Evolutionary conservation across 2,329 filamentous ascomycete genomes (phyloP).

Genomic region (Coniochaeta sp.): DNA sequence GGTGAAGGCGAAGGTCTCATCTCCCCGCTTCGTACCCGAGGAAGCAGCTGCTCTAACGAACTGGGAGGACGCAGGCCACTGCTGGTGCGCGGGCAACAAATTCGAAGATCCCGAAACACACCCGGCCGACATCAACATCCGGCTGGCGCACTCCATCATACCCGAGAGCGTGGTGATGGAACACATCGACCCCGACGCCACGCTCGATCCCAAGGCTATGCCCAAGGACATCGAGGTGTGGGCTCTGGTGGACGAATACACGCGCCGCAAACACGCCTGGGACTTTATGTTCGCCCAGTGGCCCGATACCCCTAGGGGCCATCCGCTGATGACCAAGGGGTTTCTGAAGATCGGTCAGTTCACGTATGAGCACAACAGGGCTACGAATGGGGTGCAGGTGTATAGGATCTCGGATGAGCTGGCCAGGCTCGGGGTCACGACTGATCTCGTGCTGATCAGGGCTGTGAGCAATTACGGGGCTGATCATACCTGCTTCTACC

Average conservation of each 20-base stretch:
- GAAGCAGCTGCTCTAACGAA: slow-evolving; percentile 44
- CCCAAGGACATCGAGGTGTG: slow-evolving; percentile 66
- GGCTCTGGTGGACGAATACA: slow-evolving; percentile 45
- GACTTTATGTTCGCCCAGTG: slow-evolving; percentile 37
- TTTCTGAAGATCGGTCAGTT: slow-evolving; percentile 54
- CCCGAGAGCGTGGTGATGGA: slow-evolving; percentile 67
- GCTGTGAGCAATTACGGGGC: slow-evolving; percentile 52
- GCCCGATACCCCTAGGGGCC: slow-evolving; percentile 18
- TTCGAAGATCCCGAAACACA: slow-evolving; percentile 27
- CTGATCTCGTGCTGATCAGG: slow-evolving; percentile 46
- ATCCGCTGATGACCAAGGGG: slow-evolving; percentile 23
- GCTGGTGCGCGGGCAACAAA: slow-evolving; percentile 63
- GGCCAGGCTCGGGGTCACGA: slow-evolving; percentile 34
- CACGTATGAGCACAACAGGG: slow-evolving; percentile 37
- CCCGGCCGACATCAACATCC: slow-evolving; percentile 58
- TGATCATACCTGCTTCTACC: slow-evolving; percentile 59
- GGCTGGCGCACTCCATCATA: slow-evolving; percentile 49
- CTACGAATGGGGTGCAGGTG: slow-evolving; percentile 38
- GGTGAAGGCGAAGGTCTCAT: slow-evolving; percentile 10
- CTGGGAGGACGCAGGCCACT: slow-evolving; percentile 78
- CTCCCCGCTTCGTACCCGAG: slow-evolving; percentile 27
- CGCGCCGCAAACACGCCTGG: slow-evolving; percentile 28
- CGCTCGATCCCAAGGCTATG: slow-evolving; percentile 52
- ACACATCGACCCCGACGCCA: slow-evolving; percentile 57
- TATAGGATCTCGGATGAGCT: slow-evolving; percentile 46